Base-by-base conservation (phyloP, 805 yeast genomes). In the Kazachstania taianensis region DNA sequence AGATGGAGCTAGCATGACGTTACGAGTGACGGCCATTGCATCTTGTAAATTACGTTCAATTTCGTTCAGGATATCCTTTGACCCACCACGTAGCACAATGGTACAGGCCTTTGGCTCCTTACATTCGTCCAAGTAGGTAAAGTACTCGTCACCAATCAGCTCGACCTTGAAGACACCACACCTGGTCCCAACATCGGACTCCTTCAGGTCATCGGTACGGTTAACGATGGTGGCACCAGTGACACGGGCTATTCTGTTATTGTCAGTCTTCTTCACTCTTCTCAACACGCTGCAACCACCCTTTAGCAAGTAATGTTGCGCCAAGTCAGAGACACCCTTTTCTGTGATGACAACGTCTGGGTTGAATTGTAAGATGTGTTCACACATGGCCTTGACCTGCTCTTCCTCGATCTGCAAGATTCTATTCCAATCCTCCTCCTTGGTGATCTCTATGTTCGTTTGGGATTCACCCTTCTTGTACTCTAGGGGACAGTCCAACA, bases 391-490 rank as follows among this genome's bases (percentile, higher is more conserved):
- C 54, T 81, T 81, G 43, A 92, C 87, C 65, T 92, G 99, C 61
- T 92, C 98, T 66, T 92, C 99, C 65, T 92, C 99, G 55, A 92
- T 89, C 65, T 89, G 86, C 52, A 92, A 68, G 44, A 92, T 75
- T 61, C 97, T 76, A 58, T 79, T 80, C 97, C 97, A 92, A 65
- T 92, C 98, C 43, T 78, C 82, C 62, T 89, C 97, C 53, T 85
- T 85, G 30, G 95, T 81, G 61, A 92, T 87, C 66, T 92, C 99
- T 48, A 92, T 84, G 63, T 92, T 89, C 36, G 97, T 92, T 62
- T 92, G 98, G 3, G 96, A 86, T 66, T 92, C 99, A 46, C 98
- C 99, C 71, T 92, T 92, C 67, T 92, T 92, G 67, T 92, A 92
- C 65, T 92, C 99, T 50, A 92, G 70, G 9, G 99, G 96, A 63